phyloP scores from a whole-genome alignment of 164 flowering plant genomes.

The Kingdonia uniflora region DNA sequence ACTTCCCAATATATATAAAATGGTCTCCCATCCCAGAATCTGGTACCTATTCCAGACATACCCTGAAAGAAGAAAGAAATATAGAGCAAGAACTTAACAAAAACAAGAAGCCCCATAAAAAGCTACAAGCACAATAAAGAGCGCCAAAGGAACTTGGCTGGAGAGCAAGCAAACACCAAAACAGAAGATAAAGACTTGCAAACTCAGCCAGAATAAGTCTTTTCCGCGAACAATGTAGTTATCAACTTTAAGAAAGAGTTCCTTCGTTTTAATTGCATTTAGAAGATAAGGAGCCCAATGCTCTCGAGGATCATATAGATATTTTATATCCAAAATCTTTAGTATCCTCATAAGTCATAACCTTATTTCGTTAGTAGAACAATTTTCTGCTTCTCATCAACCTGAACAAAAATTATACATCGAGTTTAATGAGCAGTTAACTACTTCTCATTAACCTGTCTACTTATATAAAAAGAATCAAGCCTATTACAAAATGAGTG shows the following conservation, averaged over 20 bases:
- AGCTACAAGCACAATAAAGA: no score
- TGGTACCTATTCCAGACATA: no score
- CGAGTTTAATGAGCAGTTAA: constrained; percentile 70
- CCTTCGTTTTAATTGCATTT: constrained; percentile 93
- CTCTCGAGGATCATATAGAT: constrained; percentile 94
- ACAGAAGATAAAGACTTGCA: no score
- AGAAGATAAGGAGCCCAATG: constrained; percentile 86
- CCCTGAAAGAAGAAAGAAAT: no score
- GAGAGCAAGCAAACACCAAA: constrained; percentile 41
- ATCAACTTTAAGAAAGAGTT: constrained; percentile 89
- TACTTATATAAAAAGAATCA: neutral
- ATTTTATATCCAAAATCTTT: constrained; percentile 85
- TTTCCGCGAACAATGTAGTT: constrained; percentile 87
- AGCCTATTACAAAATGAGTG: no score
- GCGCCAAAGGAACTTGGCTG: no score
- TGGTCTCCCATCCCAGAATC: no score
- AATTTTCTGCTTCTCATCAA: constrained; percentile 93
- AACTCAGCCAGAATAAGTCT: constrained; percentile 95
- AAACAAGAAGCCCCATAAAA: no score
- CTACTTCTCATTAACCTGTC: constrained; percentile 96
- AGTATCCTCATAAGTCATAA: constrained; percentile 92
- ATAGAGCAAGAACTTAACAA: no score
- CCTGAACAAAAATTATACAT: no score
- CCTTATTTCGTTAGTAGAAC: constrained; percentile 90
- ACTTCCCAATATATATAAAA: no score